These are phyloP conservation scores for Lagenidium sp. DNA, from an alignment of 352 stramenopile genomes.

Conservation along the genomic window DNA sequence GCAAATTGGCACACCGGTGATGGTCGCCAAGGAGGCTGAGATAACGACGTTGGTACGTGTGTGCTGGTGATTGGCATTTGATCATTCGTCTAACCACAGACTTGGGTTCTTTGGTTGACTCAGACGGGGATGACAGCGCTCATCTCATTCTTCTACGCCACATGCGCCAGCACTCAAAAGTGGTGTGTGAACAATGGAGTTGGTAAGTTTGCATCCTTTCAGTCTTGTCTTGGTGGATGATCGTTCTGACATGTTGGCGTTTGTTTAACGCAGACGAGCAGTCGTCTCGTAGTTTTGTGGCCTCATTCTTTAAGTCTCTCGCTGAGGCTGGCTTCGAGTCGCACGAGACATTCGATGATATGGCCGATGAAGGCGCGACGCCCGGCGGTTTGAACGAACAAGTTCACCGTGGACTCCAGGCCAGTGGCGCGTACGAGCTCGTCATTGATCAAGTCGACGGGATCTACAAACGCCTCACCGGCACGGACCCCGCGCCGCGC, in stretches of 20 bases:
- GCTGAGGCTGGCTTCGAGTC: constrained; percentile 63
- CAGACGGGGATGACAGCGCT: constrained; percentile 79
- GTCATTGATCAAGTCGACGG: constrained; percentile 73
- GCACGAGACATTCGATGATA: constrained; percentile 67
- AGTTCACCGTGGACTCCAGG: constrained; percentile 58
- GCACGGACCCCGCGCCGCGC: constrained; percentile 46
- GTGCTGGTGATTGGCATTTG: not conserved
- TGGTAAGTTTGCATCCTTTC: constrained; percentile 27
- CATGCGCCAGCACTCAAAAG: constrained; percentile 70
- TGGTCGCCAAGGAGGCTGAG: constrained; percentile 67
- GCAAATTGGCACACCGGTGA: constrained; percentile 77
- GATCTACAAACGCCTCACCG: constrained; percentile 77
- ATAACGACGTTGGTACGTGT: constrained; percentile 65
- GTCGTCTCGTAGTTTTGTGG: constrained; percentile 70
- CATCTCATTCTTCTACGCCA: constrained; percentile 85
- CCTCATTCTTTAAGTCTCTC: constrained; percentile 79
- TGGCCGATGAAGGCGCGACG: constrained; percentile 77
- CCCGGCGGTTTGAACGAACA: constrained; percentile 79
- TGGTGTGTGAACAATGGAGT: constrained; percentile 85
- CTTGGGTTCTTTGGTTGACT: not conserved
- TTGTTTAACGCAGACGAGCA: constrained; percentile 28
- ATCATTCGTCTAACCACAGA: not conserved
- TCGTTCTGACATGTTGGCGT: not conserved
- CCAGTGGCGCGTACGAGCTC: constrained; percentile 68
- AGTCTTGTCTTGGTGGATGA: not conserved